These are phyloP conservation scores for Pyrus bretschneideri DNA, from an alignment of 306 rosid species.

Conservation along the genomic window DNA sequence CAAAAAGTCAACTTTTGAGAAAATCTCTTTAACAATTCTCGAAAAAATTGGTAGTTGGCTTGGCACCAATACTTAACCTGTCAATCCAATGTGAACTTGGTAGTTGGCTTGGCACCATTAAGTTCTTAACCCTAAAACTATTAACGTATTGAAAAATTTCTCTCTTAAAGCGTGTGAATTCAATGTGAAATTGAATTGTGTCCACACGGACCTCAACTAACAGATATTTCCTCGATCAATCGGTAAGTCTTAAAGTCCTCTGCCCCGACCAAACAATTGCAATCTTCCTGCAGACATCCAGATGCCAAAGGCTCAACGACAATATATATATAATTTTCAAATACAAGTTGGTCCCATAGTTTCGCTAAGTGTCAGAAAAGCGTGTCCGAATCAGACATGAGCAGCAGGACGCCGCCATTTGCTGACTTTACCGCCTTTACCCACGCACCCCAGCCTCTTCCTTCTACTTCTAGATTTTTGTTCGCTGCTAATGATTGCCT, in stretches of 20 bases:
- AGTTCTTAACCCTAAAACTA: background rate
- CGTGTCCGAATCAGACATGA: background rate
- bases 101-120: background rate
- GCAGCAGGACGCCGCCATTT: slow-evolving; percentile 10
- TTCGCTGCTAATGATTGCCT: background rate
- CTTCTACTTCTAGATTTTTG: background rate
- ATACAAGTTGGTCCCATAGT: background rate
- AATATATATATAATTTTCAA: background rate
- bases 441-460: background rate
- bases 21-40: too few relatives aligned
- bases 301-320: background rate
- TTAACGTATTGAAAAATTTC: background rate
- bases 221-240: background rate
- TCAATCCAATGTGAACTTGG: background rate
- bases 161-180: background rate
- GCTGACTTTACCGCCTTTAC: background rate
- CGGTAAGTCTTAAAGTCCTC: background rate
- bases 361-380: background rate
- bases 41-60: too few relatives aligned
- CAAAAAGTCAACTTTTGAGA: too few relatives aligned
- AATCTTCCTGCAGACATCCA: background rate
- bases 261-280: background rate
- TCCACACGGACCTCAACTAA: background rate
- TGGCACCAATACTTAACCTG: too few relatives aligned
- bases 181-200: background rate